Evolutionary conservation across 2,329 filamentous ascomycete genomes (phyloP), one percentile per base, ranked within the genome.

Genomic region (Ophiosphaerella narmari): DNA sequence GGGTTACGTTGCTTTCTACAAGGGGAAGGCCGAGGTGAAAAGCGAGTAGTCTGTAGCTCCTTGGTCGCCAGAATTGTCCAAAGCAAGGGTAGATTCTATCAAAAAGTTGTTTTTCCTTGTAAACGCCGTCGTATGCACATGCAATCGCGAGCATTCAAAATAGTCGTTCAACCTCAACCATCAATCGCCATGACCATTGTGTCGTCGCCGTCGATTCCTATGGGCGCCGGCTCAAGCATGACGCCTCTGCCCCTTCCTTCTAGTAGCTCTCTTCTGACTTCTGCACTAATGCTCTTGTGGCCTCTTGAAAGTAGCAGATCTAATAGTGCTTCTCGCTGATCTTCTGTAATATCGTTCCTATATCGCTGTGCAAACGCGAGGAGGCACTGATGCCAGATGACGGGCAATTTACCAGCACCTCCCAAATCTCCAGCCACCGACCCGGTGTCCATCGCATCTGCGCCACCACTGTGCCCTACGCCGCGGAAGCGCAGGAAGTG

Each of bases 361-460:
- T 97, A 99, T 48, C 93, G 82, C 76, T 97, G 89, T 23, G 94
- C 91, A 75, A 99, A 99, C 2, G 90, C 88, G 46, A 99, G 77
- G 26, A 99, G 79, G 63, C 89, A 91, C 77, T 97, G 93, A 74
- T 99, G 94, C 91, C 93, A 99, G 48, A 99, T 86, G 7, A 99
- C 91, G 0, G 95, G 94, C 58, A 97, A 73, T 68, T 89, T 90
- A 21, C 76, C 67, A 60, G 80, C 73, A 72, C 83, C 82, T n/a
- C 69, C 72, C 7, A 73, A 56, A 38, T 69, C 63, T 4, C 71
- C 73, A 29, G 66, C 70, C 5, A 68, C 63, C 41, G 59, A 65
- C 24, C 65, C 65, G 0, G 59, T 67, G 13, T 70, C 72, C 78
- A 86, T 85, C 24, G 76, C 77, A 47, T 88, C 86, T 29, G 78